Percentiles rank a stretch among this genome's conserved stretches.
Evolutionary conservation across 148 eudicot species (phyloP).

Genomic region (Cornus suecica): DNA sequence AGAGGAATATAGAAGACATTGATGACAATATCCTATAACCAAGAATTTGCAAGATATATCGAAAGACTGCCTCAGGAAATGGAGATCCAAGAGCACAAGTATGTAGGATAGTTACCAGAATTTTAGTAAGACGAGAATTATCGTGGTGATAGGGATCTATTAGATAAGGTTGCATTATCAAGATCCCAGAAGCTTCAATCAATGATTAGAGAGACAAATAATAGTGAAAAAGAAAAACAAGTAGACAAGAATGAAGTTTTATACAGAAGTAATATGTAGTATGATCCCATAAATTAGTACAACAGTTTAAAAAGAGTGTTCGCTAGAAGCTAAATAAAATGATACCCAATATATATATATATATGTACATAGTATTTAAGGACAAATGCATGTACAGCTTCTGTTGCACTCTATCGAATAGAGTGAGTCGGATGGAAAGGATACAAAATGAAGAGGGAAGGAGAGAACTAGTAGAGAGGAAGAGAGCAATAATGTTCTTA

Average conservation of each 20-base stretch:
- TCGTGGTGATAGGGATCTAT: neutral
- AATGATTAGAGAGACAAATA: neutral
- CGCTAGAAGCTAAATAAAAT: neutral
- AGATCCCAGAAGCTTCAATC: neutral
- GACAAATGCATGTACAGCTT: neutral
- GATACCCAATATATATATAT: too few relatives aligned
- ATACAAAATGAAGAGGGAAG: too few relatives aligned
- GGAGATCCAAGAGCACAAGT: neutral
- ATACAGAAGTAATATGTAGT: neutral
- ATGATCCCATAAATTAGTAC: neutral
- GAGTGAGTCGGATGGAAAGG: too few relatives aligned
- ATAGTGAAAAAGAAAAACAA: neutral
- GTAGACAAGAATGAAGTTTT: neutral
- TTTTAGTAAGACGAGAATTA: neutral
- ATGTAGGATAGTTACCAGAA: neutral
- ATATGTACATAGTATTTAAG: neutral
- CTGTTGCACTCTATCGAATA: neutral
- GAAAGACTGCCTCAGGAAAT: neutral
- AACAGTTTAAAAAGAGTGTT: neutral
- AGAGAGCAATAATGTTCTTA: too few relatives aligned
- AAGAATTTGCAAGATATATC: neutral
- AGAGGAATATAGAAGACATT: neutral
- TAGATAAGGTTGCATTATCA: neutral
- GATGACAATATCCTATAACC: neutral
- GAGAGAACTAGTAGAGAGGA: too few relatives aligned